phyloP scores from a whole-genome alignment of 306 rosid genomes.

The Urtica urens region DNA sequence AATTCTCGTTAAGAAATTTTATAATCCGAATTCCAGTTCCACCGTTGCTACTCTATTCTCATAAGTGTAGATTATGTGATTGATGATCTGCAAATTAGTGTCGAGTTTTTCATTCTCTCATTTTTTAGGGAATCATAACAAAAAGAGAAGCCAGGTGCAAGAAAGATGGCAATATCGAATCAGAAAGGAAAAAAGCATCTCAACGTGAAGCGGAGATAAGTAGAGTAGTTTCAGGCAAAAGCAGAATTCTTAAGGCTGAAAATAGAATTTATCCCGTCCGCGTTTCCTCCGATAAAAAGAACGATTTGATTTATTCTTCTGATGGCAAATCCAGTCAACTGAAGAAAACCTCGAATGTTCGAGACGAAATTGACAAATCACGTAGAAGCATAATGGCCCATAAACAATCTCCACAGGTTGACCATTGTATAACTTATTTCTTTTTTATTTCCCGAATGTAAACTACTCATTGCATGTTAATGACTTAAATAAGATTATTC shows the following conservation, averaged over 20 bases:
- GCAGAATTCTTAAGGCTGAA: background rate
- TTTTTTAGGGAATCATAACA: conserved; percentile 6
- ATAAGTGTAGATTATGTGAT: background rate
- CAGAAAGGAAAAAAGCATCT: conserved; percentile 4
- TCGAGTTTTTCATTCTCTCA: background rate
- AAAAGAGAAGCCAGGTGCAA: background rate
- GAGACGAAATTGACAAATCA: background rate
- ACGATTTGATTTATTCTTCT: conserved; percentile 6
- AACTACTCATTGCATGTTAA: background rate
- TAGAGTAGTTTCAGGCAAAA: conserved; percentile 7
- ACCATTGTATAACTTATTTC: background rate
- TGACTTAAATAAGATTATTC: background rate
- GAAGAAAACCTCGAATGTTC: conserved; percentile 1
- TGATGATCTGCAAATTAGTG: background rate
- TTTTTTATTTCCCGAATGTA: background rate
- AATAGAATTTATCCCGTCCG: background rate
- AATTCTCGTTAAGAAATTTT: too few relatives aligned
- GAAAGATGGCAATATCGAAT: conserved; percentile 7
- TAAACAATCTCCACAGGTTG: conserved; percentile 18
- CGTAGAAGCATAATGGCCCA: conserved; percentile 5
- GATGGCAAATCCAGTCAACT: conserved; percentile 4
- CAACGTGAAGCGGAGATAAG: conserved; percentile 5
- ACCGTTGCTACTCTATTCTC: background rate
- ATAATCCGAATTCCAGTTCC: too few relatives aligned
- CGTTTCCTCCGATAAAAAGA: conserved; percentile 8